Evolutionary conservation across 2,329 filamentous ascomycete genomes (phyloP), one percentile per base, ranked within the genome.

Genomic region (Cercospora zeina): DNA sequence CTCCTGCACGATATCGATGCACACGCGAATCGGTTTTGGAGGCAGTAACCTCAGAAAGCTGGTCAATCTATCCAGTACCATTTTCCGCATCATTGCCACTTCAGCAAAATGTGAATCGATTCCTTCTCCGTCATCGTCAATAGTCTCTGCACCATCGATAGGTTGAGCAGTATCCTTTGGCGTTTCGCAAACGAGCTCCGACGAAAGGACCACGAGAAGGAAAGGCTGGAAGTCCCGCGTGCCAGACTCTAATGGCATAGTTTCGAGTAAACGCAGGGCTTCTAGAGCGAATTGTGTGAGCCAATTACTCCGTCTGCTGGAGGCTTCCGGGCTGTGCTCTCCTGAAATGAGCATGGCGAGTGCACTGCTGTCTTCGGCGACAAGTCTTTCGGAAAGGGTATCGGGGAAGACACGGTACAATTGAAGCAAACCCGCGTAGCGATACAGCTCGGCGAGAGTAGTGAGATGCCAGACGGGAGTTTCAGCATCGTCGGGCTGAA

Each of bases 151-250:
- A 3, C 49, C 49, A 1, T 34, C 49, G 14, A 2, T 27, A 9
- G 14, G 1, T 8, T 33, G 16, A 1, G 21, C 9, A 2, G 31
- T 8, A 19, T 51, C n/a, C 27, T 51, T 51, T 27, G 31, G 13
- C 19, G 36, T 34, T 39, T 64, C 65, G 54, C 66, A 68, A 2
- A 59, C 57, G 8, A 68, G 57, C 31, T 68, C 66, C 7, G 63
- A 67, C 4, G 66, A 61, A 6, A 66, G 58, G 1, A 80, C 78
- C n/a, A 84, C 80, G 7, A 85, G 75, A 16, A 84, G 69, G 58
- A 85, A 80, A 1, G 82, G 82, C 65, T 85, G 83, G 8, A 83
- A 77, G 65, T 81, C 82, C 64, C 81, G 75, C 2, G 82, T 84
- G 34, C 82, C 81, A 11, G 82, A 84, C 61, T 81, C 81, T 2